Base-by-base conservation (phyloP, 257 asterid genomes). In the Solanum rostratum region DNA sequence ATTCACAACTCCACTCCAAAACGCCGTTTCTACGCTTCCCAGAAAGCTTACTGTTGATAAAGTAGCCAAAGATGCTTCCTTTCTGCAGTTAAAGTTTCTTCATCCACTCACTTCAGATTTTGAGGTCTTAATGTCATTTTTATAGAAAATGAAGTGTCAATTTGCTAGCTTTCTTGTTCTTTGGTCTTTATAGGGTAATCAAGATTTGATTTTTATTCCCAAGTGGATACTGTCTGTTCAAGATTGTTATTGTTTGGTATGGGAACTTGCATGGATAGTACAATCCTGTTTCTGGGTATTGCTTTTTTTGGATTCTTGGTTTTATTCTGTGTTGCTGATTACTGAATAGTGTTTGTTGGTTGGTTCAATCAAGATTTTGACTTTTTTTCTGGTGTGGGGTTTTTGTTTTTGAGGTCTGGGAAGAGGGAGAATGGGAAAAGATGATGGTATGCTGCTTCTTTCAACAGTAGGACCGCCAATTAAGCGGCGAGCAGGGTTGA, bases 391-490 rank as follows among this genome's bases (percentile, higher is more conserved):
- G 91, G 86, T 65, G 88, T 82, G 88, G 87, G 88, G 71, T 33
- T 69, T 80, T 85, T 74, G 70, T 74, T 68, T 71, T 65, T 82
- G 82, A 69, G 83, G 30, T 53, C 87, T 85, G 89, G 92, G 88
- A 80, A 84, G 86, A 86, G 87, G 85, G 65, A 78, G 82, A 89
- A 96, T 95, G 99, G 92, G 91, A 92, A 90, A 85, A 87, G 91
- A 89, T 88, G 99, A 95, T 89, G 87, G 90, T 41, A 88, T 92
- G 95, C 89, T 96, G 88, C 91, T 96, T 80, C 97, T 83, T 49
- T 68, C 98, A 30, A 93, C 97, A 24, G 98, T 93, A 84, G 98
- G 99, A 55, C 99, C 99, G 89, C 98, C 97, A 71, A 95, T 96
- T 87, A 94, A 95, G 92, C 92, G 98, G 91, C 89, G 95, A 84